Conservation (phyloP, 2,329 filamentous ascomycete species). For the Teratosphaeria epicoccoides region DNA sequence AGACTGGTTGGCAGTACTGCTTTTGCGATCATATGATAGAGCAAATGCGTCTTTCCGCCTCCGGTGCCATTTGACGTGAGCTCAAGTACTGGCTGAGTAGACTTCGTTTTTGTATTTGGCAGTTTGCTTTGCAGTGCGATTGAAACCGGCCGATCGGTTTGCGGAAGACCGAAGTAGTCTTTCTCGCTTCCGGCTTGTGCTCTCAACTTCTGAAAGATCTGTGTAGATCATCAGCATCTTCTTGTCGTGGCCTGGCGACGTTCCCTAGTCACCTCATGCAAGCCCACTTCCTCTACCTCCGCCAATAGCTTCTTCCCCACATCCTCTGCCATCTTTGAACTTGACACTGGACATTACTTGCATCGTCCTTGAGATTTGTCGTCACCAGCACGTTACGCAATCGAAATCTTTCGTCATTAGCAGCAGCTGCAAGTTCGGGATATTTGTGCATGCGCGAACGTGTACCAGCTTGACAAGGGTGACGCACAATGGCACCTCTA, state of each 20-base stretch:
- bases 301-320: conserved; percentile 45
- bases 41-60: conserved; percentile 48
- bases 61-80: conserved; percentile 42
- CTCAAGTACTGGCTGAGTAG: conserved; percentile 38
- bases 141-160: conserved; percentile 34
- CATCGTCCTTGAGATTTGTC: background rate
- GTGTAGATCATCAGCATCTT: background rate
- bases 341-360: background rate
- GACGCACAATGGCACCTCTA: conserved; percentile 43
- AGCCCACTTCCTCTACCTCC: conserved; percentile 39
- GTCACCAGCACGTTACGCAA: background rate
- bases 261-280: conserved; percentile 38
- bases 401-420: background rate
- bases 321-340: conserved; percentile 28
- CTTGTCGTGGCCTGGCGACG: background rate
- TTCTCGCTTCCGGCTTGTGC: conserved; percentile 13
- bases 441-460: too few relatives aligned
- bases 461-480: background rate
- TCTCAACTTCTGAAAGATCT: conserved; percentile 34
- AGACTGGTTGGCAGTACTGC: conserved; percentile 41
- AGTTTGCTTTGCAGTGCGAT: conserved; percentile 6
- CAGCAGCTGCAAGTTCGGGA: too few relatives aligned
- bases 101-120: conserved; percentile 4
- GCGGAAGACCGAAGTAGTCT: conserved; percentile 32
- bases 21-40: conserved; percentile 45